A percentile compares a stretch with the other conserved stretches of the same genome.
phyloP scores from a whole-genome alignment of 257 asterid species.

The Eucommia ulmoides region DNA sequence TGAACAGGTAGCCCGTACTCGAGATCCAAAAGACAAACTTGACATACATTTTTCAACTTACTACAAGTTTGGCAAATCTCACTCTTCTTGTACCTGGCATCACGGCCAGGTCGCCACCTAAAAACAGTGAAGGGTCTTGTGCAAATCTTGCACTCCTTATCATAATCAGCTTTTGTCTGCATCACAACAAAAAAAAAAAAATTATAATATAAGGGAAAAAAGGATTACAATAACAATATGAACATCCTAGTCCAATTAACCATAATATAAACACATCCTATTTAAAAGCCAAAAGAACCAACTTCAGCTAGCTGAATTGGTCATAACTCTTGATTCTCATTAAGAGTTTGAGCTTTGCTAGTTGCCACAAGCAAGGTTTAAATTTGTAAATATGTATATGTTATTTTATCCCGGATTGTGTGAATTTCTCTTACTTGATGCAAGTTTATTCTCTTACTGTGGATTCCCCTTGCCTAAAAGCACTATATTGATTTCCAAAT shows the following conservation, averaged over 20 bases:
- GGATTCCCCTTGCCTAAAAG: no score
- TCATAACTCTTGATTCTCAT: no score
- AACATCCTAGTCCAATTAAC: no score
- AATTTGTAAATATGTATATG: no score
- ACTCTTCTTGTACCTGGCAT: slow-evolving; percentile 86
- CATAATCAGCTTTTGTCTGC: slow-evolving; percentile 92
- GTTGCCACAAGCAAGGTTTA: no score
- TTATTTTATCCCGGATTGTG: no score
- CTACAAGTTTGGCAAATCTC: slow-evolving; percentile 99
- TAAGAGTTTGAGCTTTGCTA: neutral
- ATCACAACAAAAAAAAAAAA: neutral
- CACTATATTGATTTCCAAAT: no score
- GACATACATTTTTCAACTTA: slow-evolving; percentile 95
- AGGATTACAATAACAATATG: no score
- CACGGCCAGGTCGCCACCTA: slow-evolving; percentile 99
- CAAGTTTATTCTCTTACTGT: no score
- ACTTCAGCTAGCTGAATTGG: neutral
- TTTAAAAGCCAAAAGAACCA: slow-evolving; percentile 3
- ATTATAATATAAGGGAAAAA: no score
- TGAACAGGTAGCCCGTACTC: slow-evolving; percentile 98
- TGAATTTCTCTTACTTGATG: no score
- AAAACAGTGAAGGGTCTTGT: slow-evolving; percentile 92
- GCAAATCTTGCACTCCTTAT: slow-evolving; percentile 97
- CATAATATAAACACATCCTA: neutral
- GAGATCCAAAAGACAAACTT: slow-evolving; percentile 96